These are phyloP conservation scores for Chytriomyces sp. DNA, from an alignment of 192 early-diverging fungal genomes.

Conservation along the genomic window DNA sequence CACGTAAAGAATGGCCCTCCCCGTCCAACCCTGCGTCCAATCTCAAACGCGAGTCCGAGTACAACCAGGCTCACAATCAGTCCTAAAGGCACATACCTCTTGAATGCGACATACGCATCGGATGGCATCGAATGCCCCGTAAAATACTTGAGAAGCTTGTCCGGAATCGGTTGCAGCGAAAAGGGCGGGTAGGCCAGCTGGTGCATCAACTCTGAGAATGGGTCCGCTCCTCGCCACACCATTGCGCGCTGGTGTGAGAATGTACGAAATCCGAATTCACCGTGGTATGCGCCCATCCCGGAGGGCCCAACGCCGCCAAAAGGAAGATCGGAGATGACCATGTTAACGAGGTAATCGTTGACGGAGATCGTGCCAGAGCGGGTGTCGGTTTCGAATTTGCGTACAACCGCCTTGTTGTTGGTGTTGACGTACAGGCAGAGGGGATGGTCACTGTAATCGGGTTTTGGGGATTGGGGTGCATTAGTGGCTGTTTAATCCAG, in stretches of 20 bases:
- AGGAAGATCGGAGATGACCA: constrained; percentile 59
- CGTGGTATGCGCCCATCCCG: constrained; percentile 87
- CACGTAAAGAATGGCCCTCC: too few relatives aligned
- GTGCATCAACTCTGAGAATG: not conserved
- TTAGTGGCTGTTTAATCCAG: not conserved
- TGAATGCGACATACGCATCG: not conserved
- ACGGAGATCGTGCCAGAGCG: constrained; percentile 74
- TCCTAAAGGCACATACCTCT: not conserved
- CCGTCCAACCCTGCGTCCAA: not conserved
- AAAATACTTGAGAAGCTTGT: too few relatives aligned
- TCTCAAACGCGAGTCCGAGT: not conserved
- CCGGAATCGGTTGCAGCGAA: too few relatives aligned
- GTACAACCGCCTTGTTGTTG: constrained; percentile 45
- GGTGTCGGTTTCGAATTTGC: constrained; percentile 67
- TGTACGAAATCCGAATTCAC: constrained; percentile 63
- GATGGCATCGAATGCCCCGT: not conserved
- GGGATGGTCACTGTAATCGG: constrained; percentile 62
- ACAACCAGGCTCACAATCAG: not conserved
- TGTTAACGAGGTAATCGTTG: constrained; percentile 82
- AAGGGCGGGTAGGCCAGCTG: constrained; percentile 1
- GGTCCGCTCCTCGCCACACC: constrained; percentile 1
- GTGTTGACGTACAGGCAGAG: constrained; percentile 81
- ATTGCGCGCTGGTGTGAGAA: constrained; percentile 2
- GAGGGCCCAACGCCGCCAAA: constrained; percentile 88
- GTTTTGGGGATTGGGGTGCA: not conserved